Base-by-base conservation (phyloP, 2,329 filamentous ascomycete genomes). In the Arachnomyces sp. region DNA sequence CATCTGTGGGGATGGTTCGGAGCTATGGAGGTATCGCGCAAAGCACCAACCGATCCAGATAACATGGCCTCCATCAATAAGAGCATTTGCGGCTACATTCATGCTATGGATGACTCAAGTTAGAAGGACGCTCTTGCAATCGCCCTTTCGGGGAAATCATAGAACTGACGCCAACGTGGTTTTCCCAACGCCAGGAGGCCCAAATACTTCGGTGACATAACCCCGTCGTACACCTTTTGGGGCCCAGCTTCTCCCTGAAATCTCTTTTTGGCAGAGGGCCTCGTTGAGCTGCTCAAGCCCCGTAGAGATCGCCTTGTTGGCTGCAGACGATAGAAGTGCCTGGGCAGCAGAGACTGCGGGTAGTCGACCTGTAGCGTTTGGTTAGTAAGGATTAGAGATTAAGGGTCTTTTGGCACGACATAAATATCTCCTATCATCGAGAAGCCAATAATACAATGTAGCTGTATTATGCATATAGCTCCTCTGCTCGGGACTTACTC, bases 181-280 rank as follows among this genome's bases (percentile, higher is more conserved):
- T 70, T 94, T 95, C 20, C 89, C 90, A 17, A 77, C 77, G 2
- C 88, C 89, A 7, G 86, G 82, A 8, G 89, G 87, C 0, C 90
- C 90, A 75, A 85, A 94, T 36, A 94, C 67, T 61, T 96, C 90
- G 3, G 84, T 84, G 31, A 94, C 72, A 58, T 87, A 84, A 11
- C 88, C 86, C 42, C 80, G 77, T 44, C 74, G 74, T 35, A 94
- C 69, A 3, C 87, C 88, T 13, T 74, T 72, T 39, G 54, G 9
- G 20, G 20, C 5, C 9, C 9, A 9, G 9, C 9, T 9, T 25
- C 9, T 5, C 9, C 20, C 20, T 5, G 20, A 9, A 5, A 25
- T 9, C 20, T 5, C 20, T 25, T 25, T 25, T 25, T 5, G 20
- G 20, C 5, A 5, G 9, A 25, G 20, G 20, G 20, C 20, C 20